Base-by-base conservation (phyloP, 768 basidiomycete genomes). In the Pisolithus tinctorius region DNA sequence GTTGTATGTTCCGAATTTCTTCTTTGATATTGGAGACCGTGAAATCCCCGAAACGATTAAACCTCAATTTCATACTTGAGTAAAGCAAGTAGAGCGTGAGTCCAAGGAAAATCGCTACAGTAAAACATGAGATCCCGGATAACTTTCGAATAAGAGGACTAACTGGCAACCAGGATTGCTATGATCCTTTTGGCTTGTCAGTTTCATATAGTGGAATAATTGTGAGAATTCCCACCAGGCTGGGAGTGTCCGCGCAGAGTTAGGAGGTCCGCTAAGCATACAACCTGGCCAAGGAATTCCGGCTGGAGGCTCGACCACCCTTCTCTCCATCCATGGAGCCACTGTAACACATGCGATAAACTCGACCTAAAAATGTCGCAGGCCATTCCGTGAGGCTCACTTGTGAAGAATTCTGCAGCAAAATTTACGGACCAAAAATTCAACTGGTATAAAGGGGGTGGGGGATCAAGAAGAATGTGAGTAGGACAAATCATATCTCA, bases 111-210 rank as follows among this genome's bases (percentile, higher is more conserved):
- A 23, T 41, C 40, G 40, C 40, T 41, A 17, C 39, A 41, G 40
- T 41, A 3, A 41, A 41, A 23, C 40, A 23, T 41, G 23, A 41
- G 40, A 41, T 20, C 40, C 23, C 14, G 2, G 8, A 40, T 17
- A 40, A 7, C 16, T 40, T 17, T 7, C 8, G n/a, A 23, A 41
- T 1, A 41, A 4, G 23, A 41, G 40, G 4, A 36, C 62, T 27
- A 25, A 64, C 61, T 62, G 16, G 60, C 48, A 6, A 61, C 50
- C 27, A 53, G 8, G 42, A 63, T 55, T 14, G 55, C 53, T 23
- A 14, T 41, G n/a, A 61, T 8, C 61, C 61, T 64, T 41, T 46
- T 1, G 1, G 25, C 7, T 11, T 11, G 10, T 63, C 36, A 62
- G 46, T 38, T 1, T 36, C 30, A 20, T 4, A n/a, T 16, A 7